Conservation (phyloP, 108 stramenopile genomes). For the Cyclostephanos tholiformis region DNA sequence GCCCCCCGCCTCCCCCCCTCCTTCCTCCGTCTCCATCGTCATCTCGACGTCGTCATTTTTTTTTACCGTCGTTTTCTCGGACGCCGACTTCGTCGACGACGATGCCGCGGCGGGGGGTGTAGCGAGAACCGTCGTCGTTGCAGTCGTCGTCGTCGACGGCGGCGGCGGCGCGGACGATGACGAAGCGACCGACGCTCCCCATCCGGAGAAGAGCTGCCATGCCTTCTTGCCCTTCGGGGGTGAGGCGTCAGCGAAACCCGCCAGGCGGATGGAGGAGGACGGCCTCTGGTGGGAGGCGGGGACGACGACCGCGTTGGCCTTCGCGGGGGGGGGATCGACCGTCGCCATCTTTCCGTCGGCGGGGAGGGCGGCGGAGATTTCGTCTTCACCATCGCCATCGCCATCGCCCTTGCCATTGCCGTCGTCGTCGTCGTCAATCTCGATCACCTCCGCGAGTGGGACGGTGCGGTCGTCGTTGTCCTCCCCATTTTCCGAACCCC, state of each 20-base stretch:
- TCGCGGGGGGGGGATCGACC: neutral
- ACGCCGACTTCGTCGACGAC: no score
- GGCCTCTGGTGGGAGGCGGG: neutral
- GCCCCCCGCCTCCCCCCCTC: no score
- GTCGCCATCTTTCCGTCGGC: no score
- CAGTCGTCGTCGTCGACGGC: no score
- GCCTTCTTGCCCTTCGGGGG: neutral
- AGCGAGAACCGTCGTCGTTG: no score
- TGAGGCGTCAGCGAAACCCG: conserved; percentile 41
- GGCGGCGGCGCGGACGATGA: no score
- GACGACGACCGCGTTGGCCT: neutral
- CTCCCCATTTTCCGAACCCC: neutral
- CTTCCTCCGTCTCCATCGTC: no score
- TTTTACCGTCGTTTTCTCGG: no score
- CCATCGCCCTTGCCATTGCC: neutral
- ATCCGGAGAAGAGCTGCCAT: neutral
- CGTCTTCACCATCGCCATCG: neutral
- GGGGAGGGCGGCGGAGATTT: neutral
- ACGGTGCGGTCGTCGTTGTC: neutral
- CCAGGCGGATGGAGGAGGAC: conserved; percentile 9
- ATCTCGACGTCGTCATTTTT: no score
- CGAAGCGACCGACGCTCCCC: no score
- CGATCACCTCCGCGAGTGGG: neutral
- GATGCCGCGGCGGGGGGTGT: no score
- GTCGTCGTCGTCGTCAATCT: neutral